Percentiles rank a stretch among this genome's conserved stretches.
Conservation (phyloP, 2,329 filamentous ascomycete species). For the Penicillium sp. region DNA sequence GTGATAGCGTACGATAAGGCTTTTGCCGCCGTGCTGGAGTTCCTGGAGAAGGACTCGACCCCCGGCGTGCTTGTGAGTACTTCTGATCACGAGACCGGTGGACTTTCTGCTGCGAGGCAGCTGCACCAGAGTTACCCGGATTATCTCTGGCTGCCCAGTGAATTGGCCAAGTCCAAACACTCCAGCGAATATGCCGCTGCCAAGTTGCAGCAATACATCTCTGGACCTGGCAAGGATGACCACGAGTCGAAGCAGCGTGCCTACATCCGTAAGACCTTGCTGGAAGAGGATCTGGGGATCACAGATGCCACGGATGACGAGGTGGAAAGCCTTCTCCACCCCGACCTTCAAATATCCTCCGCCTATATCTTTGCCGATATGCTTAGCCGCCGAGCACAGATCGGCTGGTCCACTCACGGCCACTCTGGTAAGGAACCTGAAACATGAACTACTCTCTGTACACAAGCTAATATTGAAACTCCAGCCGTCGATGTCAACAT, state of each 20-base stretch:
- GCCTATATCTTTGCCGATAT: slow-evolving; percentile 72
- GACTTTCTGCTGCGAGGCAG: slow-evolving; percentile 74
- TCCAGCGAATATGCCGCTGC: slow-evolving; percentile 66
- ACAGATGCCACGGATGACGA: slow-evolving; percentile 67
- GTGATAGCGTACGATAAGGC: slow-evolving; percentile 92
- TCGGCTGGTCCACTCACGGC: slow-evolving; percentile 92
- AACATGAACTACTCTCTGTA: not conserved
- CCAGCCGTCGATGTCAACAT: slow-evolving; percentile 89
- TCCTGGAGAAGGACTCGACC: slow-evolving; percentile 69
- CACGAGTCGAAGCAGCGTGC: slow-evolving; percentile 48
- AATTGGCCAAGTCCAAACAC: slow-evolving; percentile 73
- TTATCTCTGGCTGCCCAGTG: slow-evolving; percentile 78
- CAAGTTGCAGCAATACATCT: slow-evolving; percentile 59
- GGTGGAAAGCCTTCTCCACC: slow-evolving; percentile 59
- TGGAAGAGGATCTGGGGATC: slow-evolving; percentile 71
- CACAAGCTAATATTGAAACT: slow-evolving; percentile 3
- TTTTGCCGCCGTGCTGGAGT: slow-evolving; percentile 77
- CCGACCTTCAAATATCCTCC: slow-evolving; percentile 51
- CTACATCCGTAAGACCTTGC: slow-evolving; percentile 65
- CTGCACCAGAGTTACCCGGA: slow-evolving; percentile 44
- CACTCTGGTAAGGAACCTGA: slow-evolving; percentile 55
- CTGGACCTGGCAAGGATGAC: slow-evolving; percentile 31
- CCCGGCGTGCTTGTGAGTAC: slow-evolving; percentile 77
- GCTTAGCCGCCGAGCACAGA: slow-evolving; percentile 78
- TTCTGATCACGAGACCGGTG: slow-evolving; percentile 94